These are phyloP conservation scores for Austropuccinia psidii DNA, from an alignment of 1,284 basidiomycete species.

Conservation along the genomic window DNA sequence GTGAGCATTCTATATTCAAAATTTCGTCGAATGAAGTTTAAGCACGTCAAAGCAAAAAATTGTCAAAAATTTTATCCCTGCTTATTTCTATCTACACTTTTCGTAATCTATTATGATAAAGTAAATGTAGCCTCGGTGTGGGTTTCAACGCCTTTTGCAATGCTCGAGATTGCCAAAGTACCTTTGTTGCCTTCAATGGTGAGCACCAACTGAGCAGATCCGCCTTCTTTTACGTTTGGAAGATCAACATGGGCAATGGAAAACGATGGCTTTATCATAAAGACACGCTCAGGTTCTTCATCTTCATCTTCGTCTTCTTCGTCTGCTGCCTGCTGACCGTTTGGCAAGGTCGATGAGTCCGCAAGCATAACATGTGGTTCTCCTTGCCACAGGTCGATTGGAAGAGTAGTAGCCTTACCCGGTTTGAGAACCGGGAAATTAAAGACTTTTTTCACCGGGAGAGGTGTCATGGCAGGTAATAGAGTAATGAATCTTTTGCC, in stretches of 20 bases:
- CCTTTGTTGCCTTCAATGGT: constrained; percentile 27
- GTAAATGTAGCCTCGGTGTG: background rate
- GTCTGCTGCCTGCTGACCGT: constrained; percentile 45
- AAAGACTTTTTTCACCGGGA: constrained; percentile 67
- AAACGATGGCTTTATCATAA: constrained; percentile 26
- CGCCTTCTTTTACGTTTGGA: constrained; percentile 15
- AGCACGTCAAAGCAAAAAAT: too few relatives aligned
- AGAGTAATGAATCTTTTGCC: constrained; percentile 62
- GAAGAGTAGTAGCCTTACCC: constrained; percentile 54
- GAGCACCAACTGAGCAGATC: constrained; percentile 1
- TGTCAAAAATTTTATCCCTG: too few relatives aligned
- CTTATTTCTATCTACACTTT: too few relatives aligned
- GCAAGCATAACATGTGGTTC: constrained; percentile 66
- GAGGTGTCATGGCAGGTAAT: constrained; percentile 63
- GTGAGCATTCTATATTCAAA: too few relatives aligned
- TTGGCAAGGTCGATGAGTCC: too few relatives aligned
- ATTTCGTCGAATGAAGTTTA: too few relatives aligned
- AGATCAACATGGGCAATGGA: constrained; percentile 20
- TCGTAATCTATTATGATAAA: too few relatives aligned
- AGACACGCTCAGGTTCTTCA: constrained; percentile 57
- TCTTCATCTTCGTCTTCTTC: constrained; percentile 46
- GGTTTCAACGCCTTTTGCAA: constrained; percentile 20
- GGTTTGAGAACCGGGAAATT: constrained; percentile 62
- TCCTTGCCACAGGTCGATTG: constrained; percentile 81
- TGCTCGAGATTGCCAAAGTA: constrained; percentile 16